Percentiles rank a stretch among this genome's conserved stretches.
Evolutionary conservation across 441 rosid species (phyloP).

Genomic region (Geranium incanum): DNA sequence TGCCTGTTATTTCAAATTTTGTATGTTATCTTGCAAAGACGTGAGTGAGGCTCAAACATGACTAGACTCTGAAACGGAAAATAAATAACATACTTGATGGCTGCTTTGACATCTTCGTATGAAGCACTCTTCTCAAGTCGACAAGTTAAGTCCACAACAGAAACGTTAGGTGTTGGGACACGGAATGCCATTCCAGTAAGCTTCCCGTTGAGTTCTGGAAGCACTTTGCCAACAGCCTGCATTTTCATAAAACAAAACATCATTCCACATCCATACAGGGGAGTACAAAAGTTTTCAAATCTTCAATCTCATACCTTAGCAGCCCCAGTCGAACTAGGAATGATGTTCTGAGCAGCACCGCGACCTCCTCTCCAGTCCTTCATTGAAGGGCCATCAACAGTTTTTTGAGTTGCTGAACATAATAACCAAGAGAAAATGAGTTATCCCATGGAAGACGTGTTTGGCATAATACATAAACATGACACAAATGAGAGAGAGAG

Average conservation of each 20-base stretch:
- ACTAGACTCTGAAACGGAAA: neutral
- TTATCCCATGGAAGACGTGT: constrained; percentile 1
- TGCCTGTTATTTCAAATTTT: constrained; percentile 35
- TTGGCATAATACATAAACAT: neutral
- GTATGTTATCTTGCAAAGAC: constrained; percentile 4
- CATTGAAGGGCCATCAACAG: constrained; percentile 96
- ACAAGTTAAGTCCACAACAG: constrained; percentile 97
- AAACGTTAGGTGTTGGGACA: constrained; percentile 91
- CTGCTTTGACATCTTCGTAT: constrained; percentile 89
- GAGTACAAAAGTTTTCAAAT: neutral
- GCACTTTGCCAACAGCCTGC: constrained; percentile 98
- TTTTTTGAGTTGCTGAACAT: constrained; percentile 83
- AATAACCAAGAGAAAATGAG: constrained; percentile 19
- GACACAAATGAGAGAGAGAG: constrained; percentile 7
- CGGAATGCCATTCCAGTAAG: constrained; percentile 99
- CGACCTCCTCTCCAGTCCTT: constrained; percentile 99
- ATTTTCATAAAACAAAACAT: constrained; percentile 6
- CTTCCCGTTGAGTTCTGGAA: constrained; percentile 95
- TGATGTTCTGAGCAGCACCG: constrained; percentile 95
- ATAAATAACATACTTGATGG: constrained; percentile 48
- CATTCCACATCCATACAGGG: neutral
- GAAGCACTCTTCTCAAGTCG: constrained; percentile 90
- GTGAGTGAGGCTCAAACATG: neutral
- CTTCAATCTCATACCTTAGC: constrained; percentile 60
- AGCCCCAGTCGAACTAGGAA: constrained; percentile 99